Evolutionary conservation across 2,329 filamentous ascomycete genomes (phyloP).

Genomic region (Arthrobotrys megalospora): DNA sequence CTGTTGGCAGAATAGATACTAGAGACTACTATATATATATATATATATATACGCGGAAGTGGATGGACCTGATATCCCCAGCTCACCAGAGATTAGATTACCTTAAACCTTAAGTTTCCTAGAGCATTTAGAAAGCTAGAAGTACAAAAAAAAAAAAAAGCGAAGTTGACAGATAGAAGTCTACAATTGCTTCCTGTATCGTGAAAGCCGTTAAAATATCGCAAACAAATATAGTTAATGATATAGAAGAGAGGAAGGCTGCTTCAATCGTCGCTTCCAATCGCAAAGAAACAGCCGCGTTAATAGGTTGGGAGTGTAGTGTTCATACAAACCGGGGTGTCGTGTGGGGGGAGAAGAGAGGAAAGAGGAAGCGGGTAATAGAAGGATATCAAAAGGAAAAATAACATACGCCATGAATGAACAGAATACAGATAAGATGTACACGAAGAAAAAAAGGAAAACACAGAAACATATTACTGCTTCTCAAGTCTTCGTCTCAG

Average conservation of each 20-base stretch:
- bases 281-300: slow-evolving; percentile 20
- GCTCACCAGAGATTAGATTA: slow-evolving; percentile 5
- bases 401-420: slow-evolving; percentile 38
- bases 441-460: slow-evolving; percentile 2
- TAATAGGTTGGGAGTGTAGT: not conserved
- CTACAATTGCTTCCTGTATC: slow-evolving; percentile 47
- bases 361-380: slow-evolving; percentile 10
- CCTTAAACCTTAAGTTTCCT: slow-evolving; percentile 17
- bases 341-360: slow-evolving; percentile 17
- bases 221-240: slow-evolving; percentile 1
- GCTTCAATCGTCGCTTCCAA: slow-evolving; percentile 24
- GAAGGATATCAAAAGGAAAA: slow-evolving; percentile 36
- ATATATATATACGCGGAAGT: too few relatives aligned
- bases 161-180: slow-evolving; percentile 19
- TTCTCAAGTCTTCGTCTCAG: slow-evolving; percentile 81
- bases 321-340: slow-evolving; percentile 15
- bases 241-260: slow-evolving; percentile 18
- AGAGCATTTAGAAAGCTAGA: slow-evolving; percentile 17
- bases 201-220: slow-evolving; percentile 1
- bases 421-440: slow-evolving; percentile 14
- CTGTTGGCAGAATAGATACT: too few relatives aligned
- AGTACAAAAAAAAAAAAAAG: slow-evolving; percentile 25
- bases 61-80: not conserved
- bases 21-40: too few relatives aligned
- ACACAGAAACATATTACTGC: slow-evolving; percentile 31